A percentile compares a stretch with the other conserved stretches of the same genome.
Conservation (phyloP, 2,329 filamentous ascomycete genomes). For the Knoxdaviesia proteae region DNA sequence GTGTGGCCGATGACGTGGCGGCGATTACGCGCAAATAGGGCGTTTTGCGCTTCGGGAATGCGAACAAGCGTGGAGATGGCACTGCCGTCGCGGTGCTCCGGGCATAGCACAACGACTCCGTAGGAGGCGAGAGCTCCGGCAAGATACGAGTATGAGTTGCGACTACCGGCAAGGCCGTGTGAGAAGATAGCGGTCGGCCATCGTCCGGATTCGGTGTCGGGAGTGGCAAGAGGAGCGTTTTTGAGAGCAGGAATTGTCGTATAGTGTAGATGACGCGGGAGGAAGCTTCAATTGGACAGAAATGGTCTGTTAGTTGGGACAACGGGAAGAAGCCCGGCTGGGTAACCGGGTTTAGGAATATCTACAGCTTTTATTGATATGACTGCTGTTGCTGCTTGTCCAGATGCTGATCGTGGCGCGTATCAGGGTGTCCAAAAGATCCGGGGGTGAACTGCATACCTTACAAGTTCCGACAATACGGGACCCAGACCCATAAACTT, state of each 20-base stretch:
- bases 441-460: slow-evolving; percentile 20
- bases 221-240: slow-evolving; percentile 41
- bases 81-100: slow-evolving; percentile 69
- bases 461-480: slow-evolving; percentile 35
- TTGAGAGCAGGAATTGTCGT: slow-evolving; percentile 52
- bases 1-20: slow-evolving; percentile 7
- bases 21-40: slow-evolving; percentile 8
- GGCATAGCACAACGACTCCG: slow-evolving; percentile 59
- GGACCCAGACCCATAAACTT: slow-evolving; percentile 50
- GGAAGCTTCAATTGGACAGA: slow-evolving; percentile 21
- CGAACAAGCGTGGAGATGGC: slow-evolving; percentile 55
- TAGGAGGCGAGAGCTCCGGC: slow-evolving; percentile 61
- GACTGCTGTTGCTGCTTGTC: no score
- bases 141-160: slow-evolving; percentile 72
- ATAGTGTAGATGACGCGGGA: slow-evolving; percentile 53
- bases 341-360: no score
- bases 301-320: no score
- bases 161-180: slow-evolving; percentile 61
- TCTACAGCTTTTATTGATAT: no score
- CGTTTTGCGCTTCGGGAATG: slow-evolving; percentile 26
- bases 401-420: no score
- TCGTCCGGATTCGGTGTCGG: slow-evolving; percentile 25
- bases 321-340: not conserved
- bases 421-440: no score
- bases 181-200: slow-evolving; percentile 78